Evolutionary conservation across 2,329 filamentous ascomycete species (phyloP).

Genomic region (Aotearoamyces nothofagi): DNA sequence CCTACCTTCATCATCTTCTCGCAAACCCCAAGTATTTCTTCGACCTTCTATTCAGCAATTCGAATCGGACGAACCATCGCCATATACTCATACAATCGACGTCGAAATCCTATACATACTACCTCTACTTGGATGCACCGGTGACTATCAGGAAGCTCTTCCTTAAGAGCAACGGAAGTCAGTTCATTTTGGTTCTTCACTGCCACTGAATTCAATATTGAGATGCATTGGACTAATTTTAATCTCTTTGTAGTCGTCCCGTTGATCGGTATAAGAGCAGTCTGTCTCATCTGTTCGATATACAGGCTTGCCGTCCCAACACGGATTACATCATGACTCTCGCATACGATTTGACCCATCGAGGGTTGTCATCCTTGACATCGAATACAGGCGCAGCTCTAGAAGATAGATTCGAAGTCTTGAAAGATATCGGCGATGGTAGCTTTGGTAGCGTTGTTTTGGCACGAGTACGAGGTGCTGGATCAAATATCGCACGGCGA

Average conservation of each 20-base stretch:
- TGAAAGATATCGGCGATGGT: conserved; percentile 97
- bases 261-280: too few relatives aligned
- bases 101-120: conserved; percentile 1
- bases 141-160: conserved; percentile 17
- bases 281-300: too few relatives aligned
- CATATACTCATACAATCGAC: background rate
- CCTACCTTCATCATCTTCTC: background rate
- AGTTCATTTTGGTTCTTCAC: conserved; percentile 1
- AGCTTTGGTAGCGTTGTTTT: conserved; percentile 95
- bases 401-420: conserved; percentile 88
- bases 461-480: conserved; percentile 80
- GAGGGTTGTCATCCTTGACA: conserved; percentile 43
- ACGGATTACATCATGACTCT: conserved; percentile 49
- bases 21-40: background rate
- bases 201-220: background rate
- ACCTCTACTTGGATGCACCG: conserved; percentile 17
- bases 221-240: background rate
- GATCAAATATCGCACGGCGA: conserved; percentile 73
- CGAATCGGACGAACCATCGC: background rate
- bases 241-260: background rate
- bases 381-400: conserved; percentile 40
- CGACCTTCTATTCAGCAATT: background rate
- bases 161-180: conserved; percentile 11
- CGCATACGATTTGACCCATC: conserved; percentile 56
- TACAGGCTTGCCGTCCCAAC: background rate